phyloP scores from a whole-genome alignment of 1,139 yeast genomes.

The Candida sanyaensis region DNA sequence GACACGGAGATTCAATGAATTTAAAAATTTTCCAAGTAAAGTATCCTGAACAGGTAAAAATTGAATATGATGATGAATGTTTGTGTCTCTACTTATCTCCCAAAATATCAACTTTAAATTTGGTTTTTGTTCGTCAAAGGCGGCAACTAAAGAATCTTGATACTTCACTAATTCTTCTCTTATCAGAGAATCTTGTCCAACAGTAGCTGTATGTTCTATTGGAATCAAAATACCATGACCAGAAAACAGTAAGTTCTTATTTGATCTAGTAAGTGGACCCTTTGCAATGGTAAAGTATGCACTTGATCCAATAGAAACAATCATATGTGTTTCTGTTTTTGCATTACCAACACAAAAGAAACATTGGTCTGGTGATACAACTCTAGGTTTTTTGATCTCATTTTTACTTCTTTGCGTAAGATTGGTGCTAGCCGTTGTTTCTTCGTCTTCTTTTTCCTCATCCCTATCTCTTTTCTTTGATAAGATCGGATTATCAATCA shows the following conservation, averaged over 20 bases:
- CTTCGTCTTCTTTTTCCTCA: constrained; percentile 14
- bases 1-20: constrained; percentile 39
- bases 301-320: constrained; percentile 68
- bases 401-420: neutral
- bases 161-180: constrained; percentile 34
- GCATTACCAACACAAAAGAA: constrained; percentile 87
- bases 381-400: constrained; percentile 26
- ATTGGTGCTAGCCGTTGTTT: constrained; percentile 3
- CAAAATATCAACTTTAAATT: constrained; percentile 53
- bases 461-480: constrained; percentile 14
- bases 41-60: constrained; percentile 57
- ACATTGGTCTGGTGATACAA: constrained; percentile 60
- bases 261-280: constrained; percentile 73
- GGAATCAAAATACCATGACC: constrained; percentile 90
- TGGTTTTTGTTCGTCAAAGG: constrained; percentile 39
- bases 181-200: constrained; percentile 22
- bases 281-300: constrained; percentile 79
- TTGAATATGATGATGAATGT: constrained; percentile 70
- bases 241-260: constrained; percentile 51
- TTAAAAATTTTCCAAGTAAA: constrained; percentile 35
- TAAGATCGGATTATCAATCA: constrained; percentile 42
- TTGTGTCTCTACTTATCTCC: constrained; percentile 57
- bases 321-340: constrained; percentile 75
- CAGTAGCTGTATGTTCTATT: constrained; percentile 66
- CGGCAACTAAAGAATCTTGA: constrained; percentile 44